Base-by-base conservation (phyloP, 1,139 yeast genomes). In the Sugiyamaella castrensis region DNA sequence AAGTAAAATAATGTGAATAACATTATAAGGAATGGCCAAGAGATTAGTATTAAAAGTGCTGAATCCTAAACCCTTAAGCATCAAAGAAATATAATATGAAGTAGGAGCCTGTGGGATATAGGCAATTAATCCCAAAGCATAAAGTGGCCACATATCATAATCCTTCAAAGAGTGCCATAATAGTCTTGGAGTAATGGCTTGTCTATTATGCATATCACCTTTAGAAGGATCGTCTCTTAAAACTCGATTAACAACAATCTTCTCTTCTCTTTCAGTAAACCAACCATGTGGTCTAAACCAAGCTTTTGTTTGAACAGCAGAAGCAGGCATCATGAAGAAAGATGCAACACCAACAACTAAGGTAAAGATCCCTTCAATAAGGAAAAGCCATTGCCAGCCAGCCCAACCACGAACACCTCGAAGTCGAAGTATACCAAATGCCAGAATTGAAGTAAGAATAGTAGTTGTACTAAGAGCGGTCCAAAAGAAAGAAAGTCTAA, bases 381-480 rank as follows among this genome's bases (percentile, higher is more conserved):
- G 61, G 59, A 83, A 84, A 24, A 84, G 66, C 83, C 84, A 82
- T 54, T 76, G 71, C 87, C 87, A 82, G 19, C 87, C 87, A 34
- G 65, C 68, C 36, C 63, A 56, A 1, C 67, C 63, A 13, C 67
- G 65, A 0, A 57, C 43, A 10, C 77, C 76, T 26, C 73, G 61
- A 60, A 77, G 64, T 51, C 70, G 67, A 49, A 76, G 65, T 28
- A 76, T 60, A 0, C 74, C 80, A 53, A 70, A 72, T 0, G 80
- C 79, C 44, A 75, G 56, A 32, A 79, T 60, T 5, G 77, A 68
- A 29, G 65, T 60, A 37, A 58, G 38, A 43, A 64, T 62, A 34
- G 59, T 61, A 28, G 69, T 66, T 29, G 60, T 35, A 10, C 60
- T 59, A 44, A 51, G 57, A 33, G 62, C 69, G 59, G 65, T 66